Base-by-base conservation (phyloP, 176 grass and related monocot genomes). In the Paspalum notatum region DNA sequence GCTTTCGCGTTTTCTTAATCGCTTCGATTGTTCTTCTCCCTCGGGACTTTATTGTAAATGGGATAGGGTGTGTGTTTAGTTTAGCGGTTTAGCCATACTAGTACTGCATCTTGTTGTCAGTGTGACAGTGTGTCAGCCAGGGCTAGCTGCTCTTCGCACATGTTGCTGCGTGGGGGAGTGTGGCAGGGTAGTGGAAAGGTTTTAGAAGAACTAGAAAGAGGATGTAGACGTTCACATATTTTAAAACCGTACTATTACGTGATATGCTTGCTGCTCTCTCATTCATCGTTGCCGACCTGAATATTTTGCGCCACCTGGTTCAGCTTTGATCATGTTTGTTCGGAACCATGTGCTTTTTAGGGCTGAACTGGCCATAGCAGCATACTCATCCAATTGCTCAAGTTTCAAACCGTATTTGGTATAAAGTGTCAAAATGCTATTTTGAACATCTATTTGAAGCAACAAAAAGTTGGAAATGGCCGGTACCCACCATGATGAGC, bases 81-180 rank as follows among this genome's bases (percentile, higher is more conserved):
- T 85, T 56, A 59, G 59, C 49, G 78, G 59, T 57, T 64, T 62
- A 80, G 81, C 54, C 32, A 71, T 81, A 88, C 81, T 66, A 57
- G 58, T 81, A 84, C 81, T 66, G 50, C 66, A 65, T 52, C 81
- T 84, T 45, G 82, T 48, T 76, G 56, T 82, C 64, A 71, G 69
- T 72, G 76, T 68, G 82, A 67, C 59, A 67, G 14, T 55, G 75
- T 62, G 54, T 76, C 32, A 32, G 62, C 60, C 82, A 62, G 80
- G 79, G 65, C 12, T 87, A 64, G 72, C 65, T 81, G 18, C 1
- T 39, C 46, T 66, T 64, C 47, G 71, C 71, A 77, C 82, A 89
- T 82, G 87, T 27, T 81, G 47, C 76, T 80, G 51, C 26, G 65
- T 89, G 75, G 82, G 70, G 42, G 80, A 50, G 74, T 21, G 80